A percentile compares a stretch with the other conserved stretches of the same genome.
Evolutionary conservation across 208 protist genomes (phyloP).

Genomic region (Leishmania turanica): DNA sequence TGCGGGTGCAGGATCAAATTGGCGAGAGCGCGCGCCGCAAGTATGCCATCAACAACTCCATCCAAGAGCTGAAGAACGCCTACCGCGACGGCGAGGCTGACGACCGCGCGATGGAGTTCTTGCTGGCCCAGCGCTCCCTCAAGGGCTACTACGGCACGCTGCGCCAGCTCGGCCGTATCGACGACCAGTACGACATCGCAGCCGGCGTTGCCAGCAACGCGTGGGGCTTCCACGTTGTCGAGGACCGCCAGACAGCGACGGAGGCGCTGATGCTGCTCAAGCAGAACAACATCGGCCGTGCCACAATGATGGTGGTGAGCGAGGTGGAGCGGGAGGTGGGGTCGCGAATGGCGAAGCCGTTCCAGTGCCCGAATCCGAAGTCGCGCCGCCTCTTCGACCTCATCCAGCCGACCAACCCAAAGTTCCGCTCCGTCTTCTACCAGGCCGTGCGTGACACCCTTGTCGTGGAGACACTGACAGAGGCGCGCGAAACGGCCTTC

Average conservation of each 20-base stretch:
- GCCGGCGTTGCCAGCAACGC: conserved; percentile 96
- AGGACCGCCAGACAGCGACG: conserved; percentile 93
- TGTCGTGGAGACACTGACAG: conserved; percentile 93
- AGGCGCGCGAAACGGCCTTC: conserved; percentile 91
- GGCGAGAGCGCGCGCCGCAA: conserved; percentile 65
- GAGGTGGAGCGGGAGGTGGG: conserved; percentile 84
- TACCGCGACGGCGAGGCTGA: conserved; percentile 85
- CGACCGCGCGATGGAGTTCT: conserved; percentile 87
- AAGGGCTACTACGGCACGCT: conserved; percentile 96
- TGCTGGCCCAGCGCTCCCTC: conserved; percentile 80
- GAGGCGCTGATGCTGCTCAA: conserved; percentile 93
- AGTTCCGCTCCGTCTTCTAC: conserved; percentile 96
- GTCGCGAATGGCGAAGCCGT: conserved; percentile 40
- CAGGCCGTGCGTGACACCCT: conserved; percentile 97
- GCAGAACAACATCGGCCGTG: conserved; percentile 93
- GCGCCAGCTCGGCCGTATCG: conserved; percentile 98
- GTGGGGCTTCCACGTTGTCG: conserved; percentile 98
- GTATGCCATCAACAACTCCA: conserved; percentile 75
- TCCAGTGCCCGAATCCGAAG: conserved; percentile 65
- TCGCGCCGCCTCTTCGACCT: conserved; percentile 94
- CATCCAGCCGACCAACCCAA: conserved; percentile 86
- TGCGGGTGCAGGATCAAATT: conserved; percentile 77
- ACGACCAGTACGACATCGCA: conserved; percentile 97
- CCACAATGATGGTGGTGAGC: conserved; percentile 98
- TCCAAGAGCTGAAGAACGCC: conserved; percentile 81